Evolutionary conservation across 192 early-diverging fungal genomes (phyloP).

Genomic region (Coemansia sp.): DNA sequence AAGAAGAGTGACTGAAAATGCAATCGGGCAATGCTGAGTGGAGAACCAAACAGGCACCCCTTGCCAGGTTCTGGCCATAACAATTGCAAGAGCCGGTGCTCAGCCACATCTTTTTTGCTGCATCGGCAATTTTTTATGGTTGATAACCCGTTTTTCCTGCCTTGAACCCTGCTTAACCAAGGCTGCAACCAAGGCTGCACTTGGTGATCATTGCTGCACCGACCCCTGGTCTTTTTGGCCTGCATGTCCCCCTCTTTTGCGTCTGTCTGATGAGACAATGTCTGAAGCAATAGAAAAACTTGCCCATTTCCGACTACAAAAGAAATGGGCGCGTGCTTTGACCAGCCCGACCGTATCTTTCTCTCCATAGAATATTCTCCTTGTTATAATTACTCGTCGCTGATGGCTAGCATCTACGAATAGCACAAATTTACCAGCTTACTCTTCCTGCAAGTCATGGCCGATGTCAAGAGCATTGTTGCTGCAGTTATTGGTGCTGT

Average conservation of each 20-base stretch:
- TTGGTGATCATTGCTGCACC: not conserved
- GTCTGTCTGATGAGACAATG: constrained; percentile 8
- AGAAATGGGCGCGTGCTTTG: not conserved
- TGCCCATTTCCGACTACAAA: not conserved
- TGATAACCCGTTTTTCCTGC: no score
- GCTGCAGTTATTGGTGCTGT: not conserved
- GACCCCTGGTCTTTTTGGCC: not conserved
- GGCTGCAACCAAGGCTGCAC: not conserved
- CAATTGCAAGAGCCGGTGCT: no score
- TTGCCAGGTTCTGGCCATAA: no score
- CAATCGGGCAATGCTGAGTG: no score
- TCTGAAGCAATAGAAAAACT: constrained; percentile 2
- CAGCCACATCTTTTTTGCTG: no score
- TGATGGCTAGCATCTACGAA: not conserved
- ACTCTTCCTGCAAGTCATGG: constrained; percentile 6
- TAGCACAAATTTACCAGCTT: not conserved
- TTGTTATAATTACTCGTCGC: not conserved
- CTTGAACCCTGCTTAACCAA: no score
- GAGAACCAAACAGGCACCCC: no score
- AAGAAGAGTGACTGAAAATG: no score
- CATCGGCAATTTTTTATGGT: no score
- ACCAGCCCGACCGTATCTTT: not conserved
- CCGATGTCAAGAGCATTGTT: constrained; percentile 6
- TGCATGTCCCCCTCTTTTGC: constrained; percentile 1
- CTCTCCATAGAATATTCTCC: not conserved